Evolutionary conservation across 2,329 filamentous ascomycete species (phyloP).

Genomic region (Trichoderma aggressivum): DNA sequence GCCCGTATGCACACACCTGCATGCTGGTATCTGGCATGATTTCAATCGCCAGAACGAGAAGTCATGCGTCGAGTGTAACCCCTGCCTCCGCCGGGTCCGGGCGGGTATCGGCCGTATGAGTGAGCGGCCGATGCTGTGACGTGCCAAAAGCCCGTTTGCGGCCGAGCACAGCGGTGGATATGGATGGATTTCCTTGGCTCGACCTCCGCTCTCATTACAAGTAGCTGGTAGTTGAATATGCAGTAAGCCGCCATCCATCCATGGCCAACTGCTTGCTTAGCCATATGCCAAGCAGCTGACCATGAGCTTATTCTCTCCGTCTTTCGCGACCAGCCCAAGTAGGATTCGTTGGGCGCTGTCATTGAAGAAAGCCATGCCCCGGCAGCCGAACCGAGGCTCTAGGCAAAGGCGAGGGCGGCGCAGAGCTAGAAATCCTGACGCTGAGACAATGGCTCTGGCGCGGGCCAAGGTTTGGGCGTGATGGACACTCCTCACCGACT

Average conservation of each 20-base stretch:
- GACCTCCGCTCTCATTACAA: not conserved
- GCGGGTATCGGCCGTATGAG: not conserved
- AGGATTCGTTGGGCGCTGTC: not conserved
- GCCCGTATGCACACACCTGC: constrained; percentile 5
- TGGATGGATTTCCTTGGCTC: not conserved
- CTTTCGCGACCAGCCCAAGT: not conserved
- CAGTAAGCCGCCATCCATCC: constrained; percentile 8
- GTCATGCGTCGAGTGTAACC: not conserved
- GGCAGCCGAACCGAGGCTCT: not conserved
- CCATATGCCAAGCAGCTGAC: not conserved
- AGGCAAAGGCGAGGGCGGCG: not conserved
- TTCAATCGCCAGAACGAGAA: constrained; percentile 8
- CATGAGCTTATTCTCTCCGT: not conserved
- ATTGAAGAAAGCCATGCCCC: not conserved
- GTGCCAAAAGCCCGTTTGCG: not conserved
- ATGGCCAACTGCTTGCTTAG: not conserved
- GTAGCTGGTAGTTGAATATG: constrained; percentile 4
- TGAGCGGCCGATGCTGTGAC: constrained; percentile 3
- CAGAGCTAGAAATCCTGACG: not conserved
- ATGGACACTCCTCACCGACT: not conserved
- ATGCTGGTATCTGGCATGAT: constrained; percentile 13
- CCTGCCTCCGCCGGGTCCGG: constrained; percentile 3
- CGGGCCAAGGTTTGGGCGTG: constrained; percentile 1
- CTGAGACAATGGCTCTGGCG: constrained; percentile 9
- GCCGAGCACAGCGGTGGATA: not conserved